A percentile compares a stretch with the other conserved stretches of the same genome.
These are phyloP conservation scores for Lolium perenne DNA, from an alignment of 176 grass and related monocot species.

Conservation along the genomic window DNA sequence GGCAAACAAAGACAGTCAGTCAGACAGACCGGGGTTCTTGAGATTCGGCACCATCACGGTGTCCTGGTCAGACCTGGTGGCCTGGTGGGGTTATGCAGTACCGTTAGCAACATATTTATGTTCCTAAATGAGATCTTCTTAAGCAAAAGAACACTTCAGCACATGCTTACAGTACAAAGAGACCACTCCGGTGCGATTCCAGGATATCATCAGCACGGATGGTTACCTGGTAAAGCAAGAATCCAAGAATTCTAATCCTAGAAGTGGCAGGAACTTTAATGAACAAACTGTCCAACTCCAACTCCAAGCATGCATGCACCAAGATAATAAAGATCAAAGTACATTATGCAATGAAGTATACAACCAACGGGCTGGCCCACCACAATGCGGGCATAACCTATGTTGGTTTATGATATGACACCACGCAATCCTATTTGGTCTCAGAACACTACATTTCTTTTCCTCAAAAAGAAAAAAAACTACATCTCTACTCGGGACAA, in stretches of 20 bases:
- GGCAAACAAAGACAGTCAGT: constrained; percentile 26
- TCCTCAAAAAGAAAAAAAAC: too few relatives aligned
- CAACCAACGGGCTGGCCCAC: too few relatives aligned
- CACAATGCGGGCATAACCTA: too few relatives aligned
- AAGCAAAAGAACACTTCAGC: constrained; percentile 3
- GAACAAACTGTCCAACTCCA: not conserved
- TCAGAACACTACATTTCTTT: too few relatives aligned
- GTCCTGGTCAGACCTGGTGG: constrained; percentile 23
- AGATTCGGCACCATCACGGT: constrained; percentile 46
- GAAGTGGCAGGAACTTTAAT: not conserved
- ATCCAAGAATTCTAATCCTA: not conserved
- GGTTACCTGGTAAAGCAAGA: not conserved
- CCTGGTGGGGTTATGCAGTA: constrained; percentile 15
- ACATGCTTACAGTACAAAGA: constrained; percentile 20
- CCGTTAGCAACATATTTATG: not conserved
- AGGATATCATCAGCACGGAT: constrained; percentile 15
- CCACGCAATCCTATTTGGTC: too few relatives aligned
- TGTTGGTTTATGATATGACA: too few relatives aligned
- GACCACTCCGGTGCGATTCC: constrained; percentile 22
- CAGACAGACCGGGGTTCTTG: not conserved
- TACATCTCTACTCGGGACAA: too few relatives aligned
- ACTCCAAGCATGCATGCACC: not conserved
- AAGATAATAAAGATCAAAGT: not conserved
- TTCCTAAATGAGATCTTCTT: constrained; percentile 26
- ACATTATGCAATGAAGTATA: not conserved